Conservation (phyloP, 225 moss, liverwort and hornwort species). For the Physcomitrium patens region DNA sequence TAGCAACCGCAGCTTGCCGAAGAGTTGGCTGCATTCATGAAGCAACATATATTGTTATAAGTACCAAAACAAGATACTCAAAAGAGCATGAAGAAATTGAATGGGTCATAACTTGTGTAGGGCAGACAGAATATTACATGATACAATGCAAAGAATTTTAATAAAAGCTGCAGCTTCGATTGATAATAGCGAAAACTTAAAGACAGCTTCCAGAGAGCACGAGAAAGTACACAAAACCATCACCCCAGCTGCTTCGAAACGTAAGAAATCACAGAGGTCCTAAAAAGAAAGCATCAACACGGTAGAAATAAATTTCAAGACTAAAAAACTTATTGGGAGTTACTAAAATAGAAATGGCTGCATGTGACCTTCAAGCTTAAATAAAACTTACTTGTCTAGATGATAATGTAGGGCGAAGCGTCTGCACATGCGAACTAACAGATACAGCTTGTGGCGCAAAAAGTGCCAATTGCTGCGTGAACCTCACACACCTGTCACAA, state of each 20-base stretch:
- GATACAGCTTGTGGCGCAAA: constrained; percentile 96
- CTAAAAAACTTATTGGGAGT: background rate
- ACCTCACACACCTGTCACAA: constrained; percentile 81
- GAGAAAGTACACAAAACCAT: background rate
- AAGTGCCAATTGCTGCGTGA: constrained; percentile 95
- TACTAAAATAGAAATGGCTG: background rate
- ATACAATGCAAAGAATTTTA: constrained; percentile 1
- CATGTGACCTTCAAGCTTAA: constrained; percentile 2
- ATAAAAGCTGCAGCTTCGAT: background rate
- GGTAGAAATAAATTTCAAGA: background rate
- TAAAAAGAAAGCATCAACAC: constrained; percentile 7
- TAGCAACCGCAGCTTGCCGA: constrained; percentile 93
- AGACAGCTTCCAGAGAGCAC: background rate
- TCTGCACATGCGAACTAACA: constrained; percentile 90
- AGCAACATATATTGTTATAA: constrained; percentile 13
- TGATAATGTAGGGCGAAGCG: constrained; percentile 86
- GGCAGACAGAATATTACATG: constrained; percentile 7
- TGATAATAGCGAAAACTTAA: constrained; percentile 7
- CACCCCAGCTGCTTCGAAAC: constrained; percentile 7
- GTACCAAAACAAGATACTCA: constrained; percentile 17
- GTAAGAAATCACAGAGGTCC: constrained; percentile 1
- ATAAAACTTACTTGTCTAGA: constrained; percentile 76
- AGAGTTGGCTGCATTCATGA: constrained; percentile 80
- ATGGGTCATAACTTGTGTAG: background rate
- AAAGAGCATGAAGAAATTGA: constrained; percentile 7